These are phyloP conservation scores for Zoysia pacifica DNA, from an alignment of 176 grass and related monocot species.

Conservation along the genomic window DNA sequence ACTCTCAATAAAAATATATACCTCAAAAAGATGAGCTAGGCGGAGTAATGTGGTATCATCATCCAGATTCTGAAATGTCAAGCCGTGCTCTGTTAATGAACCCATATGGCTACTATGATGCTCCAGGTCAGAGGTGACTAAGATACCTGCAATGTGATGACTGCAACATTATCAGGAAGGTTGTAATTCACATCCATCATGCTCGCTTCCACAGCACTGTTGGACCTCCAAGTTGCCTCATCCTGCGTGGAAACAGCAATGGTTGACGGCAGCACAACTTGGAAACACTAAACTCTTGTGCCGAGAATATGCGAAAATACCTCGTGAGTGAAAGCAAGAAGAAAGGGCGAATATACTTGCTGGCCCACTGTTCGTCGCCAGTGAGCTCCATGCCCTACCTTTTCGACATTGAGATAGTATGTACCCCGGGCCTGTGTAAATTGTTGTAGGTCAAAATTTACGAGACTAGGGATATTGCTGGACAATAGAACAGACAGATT, in stretches of 20 bases:
- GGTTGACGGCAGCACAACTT: conserved; percentile 9
- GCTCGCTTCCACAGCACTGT: conserved; percentile 46
- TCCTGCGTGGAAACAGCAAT: conserved; percentile 49
- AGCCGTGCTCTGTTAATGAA: not conserved
- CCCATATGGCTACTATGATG: not conserved
- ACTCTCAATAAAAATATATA: conserved; percentile 15
- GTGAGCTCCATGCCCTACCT: conserved; percentile 69
- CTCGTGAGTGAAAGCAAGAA: conserved; percentile 82
- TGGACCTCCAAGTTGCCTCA: conserved; percentile 62
- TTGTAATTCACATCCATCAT: conserved; percentile 71
- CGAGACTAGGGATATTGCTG: not conserved
- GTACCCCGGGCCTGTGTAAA: conserved; percentile 69
- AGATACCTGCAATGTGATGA: conserved; percentile 81
- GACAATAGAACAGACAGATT: not conserved
- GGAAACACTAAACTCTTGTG: not conserved
- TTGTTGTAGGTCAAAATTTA: conserved; percentile 9
- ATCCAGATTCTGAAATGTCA: conserved; percentile 66
- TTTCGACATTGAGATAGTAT: conserved; percentile 72
- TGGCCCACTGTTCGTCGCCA: conserved; percentile 80
- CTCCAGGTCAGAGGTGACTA: not conserved
- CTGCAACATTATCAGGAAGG: conserved; percentile 84
- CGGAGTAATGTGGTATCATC: conserved; percentile 79
- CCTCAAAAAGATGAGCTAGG: conserved; percentile 87
- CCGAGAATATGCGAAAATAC: conserved; percentile 41
- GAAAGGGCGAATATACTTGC: conserved; percentile 86